phyloP scores from a whole-genome alignment of 2,329 filamentous ascomycete genomes.

The Colletotrichum chrysophilum region DNA sequence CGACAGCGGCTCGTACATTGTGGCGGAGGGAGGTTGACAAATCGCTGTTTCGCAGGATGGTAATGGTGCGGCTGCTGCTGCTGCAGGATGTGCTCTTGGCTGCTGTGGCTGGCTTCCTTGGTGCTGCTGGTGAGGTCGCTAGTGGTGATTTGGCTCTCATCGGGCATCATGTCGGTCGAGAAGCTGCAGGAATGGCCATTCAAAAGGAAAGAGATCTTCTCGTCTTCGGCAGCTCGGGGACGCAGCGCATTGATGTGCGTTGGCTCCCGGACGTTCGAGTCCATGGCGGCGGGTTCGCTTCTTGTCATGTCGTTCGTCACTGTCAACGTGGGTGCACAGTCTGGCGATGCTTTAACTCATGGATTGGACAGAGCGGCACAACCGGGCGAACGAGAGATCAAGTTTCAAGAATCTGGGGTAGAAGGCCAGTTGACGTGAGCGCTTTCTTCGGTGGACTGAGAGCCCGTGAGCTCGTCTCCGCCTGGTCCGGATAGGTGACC shows the following conservation, averaged over 20 bases:
- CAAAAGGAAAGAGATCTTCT: constrained; percentile 10
- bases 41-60: neutral
- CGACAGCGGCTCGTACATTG: constrained; percentile 2
- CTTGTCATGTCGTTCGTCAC: neutral
- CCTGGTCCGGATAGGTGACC: neutral
- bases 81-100: neutral
- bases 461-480: neutral
- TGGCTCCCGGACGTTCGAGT: constrained; percentile 9
- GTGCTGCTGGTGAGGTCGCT: neutral
- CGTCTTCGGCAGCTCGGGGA: constrained; percentile 13
- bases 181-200: constrained; percentile 19
- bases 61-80: neutral
- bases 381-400: neutral
- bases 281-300: constrained; percentile 12
- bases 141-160: neutral
- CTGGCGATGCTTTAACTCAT: constrained; percentile 9
- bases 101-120: neutral
- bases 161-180: constrained; percentile 18
- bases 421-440: neutral
- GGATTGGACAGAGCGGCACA: neutral
- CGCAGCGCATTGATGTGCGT: constrained; percentile 15
- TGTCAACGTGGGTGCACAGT: constrained; percentile 1
- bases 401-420: constrained; percentile 16
- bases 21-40: neutral
- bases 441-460: neutral